A percentile compares a stretch with the other conserved stretches of the same genome.
Conservation (phyloP, 1,284 basidiomycete genomes). For the Sphaerobolus stellatus region DNA sequence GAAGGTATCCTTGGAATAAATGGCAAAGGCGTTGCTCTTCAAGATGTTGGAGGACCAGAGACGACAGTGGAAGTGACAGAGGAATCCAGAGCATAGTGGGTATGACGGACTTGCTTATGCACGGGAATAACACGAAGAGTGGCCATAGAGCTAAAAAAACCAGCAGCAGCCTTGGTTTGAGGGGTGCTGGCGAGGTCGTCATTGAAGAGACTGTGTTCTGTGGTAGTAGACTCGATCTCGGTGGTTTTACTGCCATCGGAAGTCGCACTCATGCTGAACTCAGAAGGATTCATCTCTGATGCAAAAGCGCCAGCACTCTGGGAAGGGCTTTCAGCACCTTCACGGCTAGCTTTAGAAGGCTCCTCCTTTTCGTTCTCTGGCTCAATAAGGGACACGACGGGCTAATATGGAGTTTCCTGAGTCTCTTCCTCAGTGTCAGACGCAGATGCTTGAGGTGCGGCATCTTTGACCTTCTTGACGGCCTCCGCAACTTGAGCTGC, state of each 20-base stretch:
- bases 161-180: slow-evolving; percentile 64
- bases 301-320: slow-evolving; percentile 7
- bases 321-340: slow-evolving; percentile 16
- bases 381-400: slow-evolving; percentile 78
- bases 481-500: slow-evolving; percentile 80
- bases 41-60: slow-evolving; percentile 72
- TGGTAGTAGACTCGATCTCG: slow-evolving; percentile 67
- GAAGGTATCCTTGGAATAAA: slow-evolving; percentile 87
- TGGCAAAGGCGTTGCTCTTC: slow-evolving; percentile 84
- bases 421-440: slow-evolving; percentile 35
- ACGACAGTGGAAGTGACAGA: slow-evolving; percentile 90
- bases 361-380: slow-evolving; percentile 48
- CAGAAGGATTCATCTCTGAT: slow-evolving; percentile 68
- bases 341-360: slow-evolving; percentile 11
- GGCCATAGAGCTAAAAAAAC: slow-evolving; percentile 89
- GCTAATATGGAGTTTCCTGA: slow-evolving; percentile 52
- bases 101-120: slow-evolving; percentile 71
- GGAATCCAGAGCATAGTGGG: slow-evolving; percentile 76
- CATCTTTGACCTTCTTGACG: slow-evolving; percentile 67
- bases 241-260: slow-evolving; percentile 62
- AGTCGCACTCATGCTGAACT: slow-evolving; percentile 60
- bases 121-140: slow-evolving; percentile 53
- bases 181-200: slow-evolving; percentile 70
- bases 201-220: slow-evolving; percentile 85
- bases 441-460: slow-evolving; percentile 32